phyloP scores from a whole-genome alignment of 495 filamentous ascomycete genomes.

The Penicillium pulvis region DNA sequence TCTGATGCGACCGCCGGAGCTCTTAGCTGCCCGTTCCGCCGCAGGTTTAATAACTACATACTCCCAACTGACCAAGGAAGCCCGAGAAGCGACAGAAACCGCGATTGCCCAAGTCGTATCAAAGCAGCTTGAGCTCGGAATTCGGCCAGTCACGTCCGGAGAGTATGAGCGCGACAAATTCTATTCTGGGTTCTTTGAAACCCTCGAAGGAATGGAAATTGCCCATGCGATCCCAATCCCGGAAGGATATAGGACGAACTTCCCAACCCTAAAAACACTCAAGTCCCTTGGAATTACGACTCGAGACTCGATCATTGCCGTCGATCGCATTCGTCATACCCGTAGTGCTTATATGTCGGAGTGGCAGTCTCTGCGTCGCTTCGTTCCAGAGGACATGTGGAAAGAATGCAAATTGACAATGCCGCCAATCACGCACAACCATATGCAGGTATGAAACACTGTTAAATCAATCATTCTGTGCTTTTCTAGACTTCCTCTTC shows the following conservation, averaged over 20 bases:
- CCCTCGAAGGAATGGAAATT: constrained; percentile 17
- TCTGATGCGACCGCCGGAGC: constrained; percentile 22
- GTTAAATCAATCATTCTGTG: no score
- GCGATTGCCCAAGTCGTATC: constrained; percentile 19
- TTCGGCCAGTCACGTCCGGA: constrained; percentile 24
- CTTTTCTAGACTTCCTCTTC: no score
- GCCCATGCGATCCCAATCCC: constrained; percentile 12
- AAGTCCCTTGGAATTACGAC: constrained; percentile 9
- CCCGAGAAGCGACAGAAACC: constrained; percentile 8
- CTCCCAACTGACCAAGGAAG: constrained; percentile 7
- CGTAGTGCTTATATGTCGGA: constrained; percentile 22
- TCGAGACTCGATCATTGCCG: constrained; percentile 13
- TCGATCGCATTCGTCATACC: constrained; percentile 12
- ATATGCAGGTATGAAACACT: constrained; percentile 15
- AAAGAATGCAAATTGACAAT: constrained; percentile 29
- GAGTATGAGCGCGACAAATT: constrained; percentile 29
- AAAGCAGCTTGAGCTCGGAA: constrained; percentile 19
- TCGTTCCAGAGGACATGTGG: constrained; percentile 18
- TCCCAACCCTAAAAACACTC: constrained; percentile 12
- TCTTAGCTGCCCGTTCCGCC: constrained; percentile 24
- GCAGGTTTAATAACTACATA: constrained; percentile 21
- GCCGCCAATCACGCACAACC: constrained; percentile 23
- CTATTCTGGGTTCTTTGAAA: constrained; percentile 27
- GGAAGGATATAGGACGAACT: constrained; percentile 12
- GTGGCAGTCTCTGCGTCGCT: constrained; percentile 20